A percentile compares a stretch with the other conserved stretches of the same genome.
Conservation (phyloP, 352 stramenopile genomes). For the Pythium periplocum region DNA sequence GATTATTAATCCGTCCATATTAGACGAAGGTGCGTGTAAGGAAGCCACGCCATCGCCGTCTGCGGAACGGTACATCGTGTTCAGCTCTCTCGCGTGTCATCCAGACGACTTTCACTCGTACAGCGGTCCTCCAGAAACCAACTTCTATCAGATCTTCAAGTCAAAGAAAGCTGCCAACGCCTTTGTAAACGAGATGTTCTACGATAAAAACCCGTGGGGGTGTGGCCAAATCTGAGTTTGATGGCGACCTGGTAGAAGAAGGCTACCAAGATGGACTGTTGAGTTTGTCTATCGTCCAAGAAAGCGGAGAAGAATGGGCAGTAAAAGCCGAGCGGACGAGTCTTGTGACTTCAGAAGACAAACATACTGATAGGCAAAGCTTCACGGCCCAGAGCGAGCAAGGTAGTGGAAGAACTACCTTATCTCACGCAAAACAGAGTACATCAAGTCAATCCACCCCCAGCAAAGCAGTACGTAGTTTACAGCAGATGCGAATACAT, state of each 20-base stretch:
- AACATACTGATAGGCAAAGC: too few species aligned
- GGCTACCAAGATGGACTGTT: conserved; percentile 7
- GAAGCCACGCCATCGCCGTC: too few species aligned
- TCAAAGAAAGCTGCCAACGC: conserved; percentile 9
- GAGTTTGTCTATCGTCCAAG: conserved; percentile 5
- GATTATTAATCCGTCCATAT: too few species aligned
- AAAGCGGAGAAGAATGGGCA: conserved; percentile 11
- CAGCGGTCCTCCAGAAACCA: conserved; percentile 3
- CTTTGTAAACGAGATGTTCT: conserved; percentile 8
- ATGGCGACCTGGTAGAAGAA: conserved; percentile 10
- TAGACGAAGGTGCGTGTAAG: too few species aligned
- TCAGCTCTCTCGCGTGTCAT: conserved; percentile 12
- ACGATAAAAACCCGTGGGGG: conserved; percentile 15
- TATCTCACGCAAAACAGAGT: too few species aligned
- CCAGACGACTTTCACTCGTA: conserved; percentile 12
- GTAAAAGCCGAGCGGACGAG: conserved; percentile 3
- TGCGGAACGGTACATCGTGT: conserved; percentile 13
- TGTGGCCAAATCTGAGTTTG: conserved; percentile 6
- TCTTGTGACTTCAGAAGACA: not conserved
- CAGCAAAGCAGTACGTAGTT: too few species aligned
- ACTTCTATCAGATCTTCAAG: conserved; percentile 4
- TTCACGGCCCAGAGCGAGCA: too few species aligned
- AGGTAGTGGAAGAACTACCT: too few species aligned
- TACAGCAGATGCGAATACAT: too few species aligned
- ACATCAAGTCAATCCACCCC: too few species aligned